phyloP scores from a whole-genome alignment of 495 filamentous ascomycete species.

The Podospora pseudoanserina region DNA sequence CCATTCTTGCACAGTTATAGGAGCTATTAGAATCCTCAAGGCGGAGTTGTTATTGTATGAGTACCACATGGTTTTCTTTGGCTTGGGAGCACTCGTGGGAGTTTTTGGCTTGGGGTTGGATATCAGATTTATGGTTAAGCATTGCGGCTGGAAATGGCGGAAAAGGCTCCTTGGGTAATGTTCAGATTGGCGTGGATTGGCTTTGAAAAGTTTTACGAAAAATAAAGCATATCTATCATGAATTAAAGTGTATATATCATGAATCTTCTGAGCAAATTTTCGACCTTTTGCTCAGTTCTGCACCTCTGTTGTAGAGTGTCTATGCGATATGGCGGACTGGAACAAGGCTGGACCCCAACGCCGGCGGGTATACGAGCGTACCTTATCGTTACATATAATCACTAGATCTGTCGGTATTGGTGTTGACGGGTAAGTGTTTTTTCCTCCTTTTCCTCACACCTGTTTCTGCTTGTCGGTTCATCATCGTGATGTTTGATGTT shows the following conservation, averaged over 20 bases:
- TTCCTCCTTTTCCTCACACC: too few species aligned
- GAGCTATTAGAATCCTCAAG: not conserved
- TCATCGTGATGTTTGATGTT: not conserved
- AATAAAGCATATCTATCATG: not conserved
- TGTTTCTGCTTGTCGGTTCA: not conserved
- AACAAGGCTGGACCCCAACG: too few species aligned
- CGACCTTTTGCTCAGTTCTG: not conserved
- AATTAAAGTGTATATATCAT: not conserved
- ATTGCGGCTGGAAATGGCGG: not conserved
- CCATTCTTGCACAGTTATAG: conserved; percentile 12
- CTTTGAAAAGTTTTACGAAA: not conserved
- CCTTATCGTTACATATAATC: too few species aligned
- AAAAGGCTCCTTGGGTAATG: not conserved
- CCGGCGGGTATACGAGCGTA: too few species aligned
- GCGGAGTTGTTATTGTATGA: not conserved
- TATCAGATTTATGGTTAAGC: not conserved
- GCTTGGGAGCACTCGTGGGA: too few species aligned
- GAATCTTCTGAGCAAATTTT: not conserved
- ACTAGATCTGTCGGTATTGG: too few species aligned
- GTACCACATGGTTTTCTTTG: not conserved
- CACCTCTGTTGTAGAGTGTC: too few species aligned
- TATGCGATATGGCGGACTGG: too few species aligned
- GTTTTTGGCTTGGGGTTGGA: not conserved
- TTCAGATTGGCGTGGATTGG: not conserved
- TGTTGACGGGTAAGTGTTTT: too few species aligned